These are phyloP conservation scores for Trapa incisa DNA, from an alignment of 345 rosid genomes.

Conservation along the genomic window DNA sequence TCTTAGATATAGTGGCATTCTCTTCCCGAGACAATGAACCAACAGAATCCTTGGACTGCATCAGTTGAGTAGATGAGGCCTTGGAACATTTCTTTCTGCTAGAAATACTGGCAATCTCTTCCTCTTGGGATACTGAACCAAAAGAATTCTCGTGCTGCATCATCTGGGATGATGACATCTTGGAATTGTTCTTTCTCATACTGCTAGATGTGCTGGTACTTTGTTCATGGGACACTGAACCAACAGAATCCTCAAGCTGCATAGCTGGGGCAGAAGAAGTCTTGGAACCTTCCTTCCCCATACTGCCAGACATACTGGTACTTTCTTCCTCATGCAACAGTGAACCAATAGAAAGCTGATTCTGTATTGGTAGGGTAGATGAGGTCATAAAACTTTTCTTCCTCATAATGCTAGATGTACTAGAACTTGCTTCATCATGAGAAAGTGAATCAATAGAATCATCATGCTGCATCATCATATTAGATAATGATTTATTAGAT, in stretches of 20 bases:
- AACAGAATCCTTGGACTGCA: neutral
- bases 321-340: neutral
- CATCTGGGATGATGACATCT: neutral
- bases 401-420: neutral
- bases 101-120: slow-evolving; percentile 20
- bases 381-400: neutral
- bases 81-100: slow-evolving; percentile 6
- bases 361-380: neutral
- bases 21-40: slow-evolving; percentile 24
- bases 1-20: slow-evolving; percentile 19
- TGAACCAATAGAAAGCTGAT: neutral
- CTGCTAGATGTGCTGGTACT: neutral
- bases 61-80: neutral
- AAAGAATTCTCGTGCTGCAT: slow-evolving; percentile 24
- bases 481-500: slow-evolving; percentile 25
- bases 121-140: slow-evolving; percentile 31
- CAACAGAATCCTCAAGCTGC: slow-evolving; percentile 1
- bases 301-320: neutral
- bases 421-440: neutral
- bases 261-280: neutral
- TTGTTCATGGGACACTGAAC: slow-evolving; percentile 1
- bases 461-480: slow-evolving; percentile 14
- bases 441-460: slow-evolving; percentile 1
- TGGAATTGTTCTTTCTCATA: neutral
- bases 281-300: neutral